phyloP scores from a whole-genome alignment of 75 land plant species.

The Ceratopteris richardii region DNA sequence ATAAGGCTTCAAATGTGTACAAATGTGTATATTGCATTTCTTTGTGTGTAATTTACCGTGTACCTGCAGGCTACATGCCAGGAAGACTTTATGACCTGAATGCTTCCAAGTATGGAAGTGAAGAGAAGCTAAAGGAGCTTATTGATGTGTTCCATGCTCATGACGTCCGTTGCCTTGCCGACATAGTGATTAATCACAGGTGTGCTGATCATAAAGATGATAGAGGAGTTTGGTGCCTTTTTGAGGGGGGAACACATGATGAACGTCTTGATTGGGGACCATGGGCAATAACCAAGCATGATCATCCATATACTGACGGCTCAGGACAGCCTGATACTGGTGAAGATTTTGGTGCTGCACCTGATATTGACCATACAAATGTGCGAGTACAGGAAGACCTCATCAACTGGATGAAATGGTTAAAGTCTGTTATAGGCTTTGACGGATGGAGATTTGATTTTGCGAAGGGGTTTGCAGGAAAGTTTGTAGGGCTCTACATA shows the following conservation, averaged over 20 bases:
- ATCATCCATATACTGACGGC: conserved; percentile 39
- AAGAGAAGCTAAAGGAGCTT: conserved; percentile 34
- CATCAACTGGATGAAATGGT: conserved; percentile 63
- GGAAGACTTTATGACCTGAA: conserved; percentile 56
- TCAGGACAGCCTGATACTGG: conserved; percentile 65
- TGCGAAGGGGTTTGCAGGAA: conserved; percentile 54
- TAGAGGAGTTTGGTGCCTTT: conserved; percentile 60
- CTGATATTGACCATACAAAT: conserved; percentile 81
- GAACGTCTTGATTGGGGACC: conserved; percentile 72
- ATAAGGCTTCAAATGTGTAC: no score
- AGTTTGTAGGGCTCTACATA: conserved; percentile 36
- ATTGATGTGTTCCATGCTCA: conserved; percentile 28
- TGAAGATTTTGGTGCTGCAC: conserved; percentile 44
- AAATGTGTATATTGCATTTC: no score
- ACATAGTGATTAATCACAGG: conserved; percentile 79
- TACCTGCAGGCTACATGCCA: conserved; percentile 74
- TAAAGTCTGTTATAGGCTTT: conserved; percentile 53
- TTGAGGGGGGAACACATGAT: conserved; percentile 66
- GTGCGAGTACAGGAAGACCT: conserved; percentile 51
- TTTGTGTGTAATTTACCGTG: no score
- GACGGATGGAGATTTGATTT: conserved; percentile 81
- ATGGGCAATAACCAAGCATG: conserved; percentile 36
- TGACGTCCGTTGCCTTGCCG: conserved; percentile 55
- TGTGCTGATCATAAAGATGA: conserved; percentile 44
- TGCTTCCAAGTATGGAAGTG: conserved; percentile 47